Evolutionary conservation across 2,329 filamentous ascomycete genomes (phyloP), one percentile per base, ranked within the genome.

Genomic region (Phyllosticta citriasiana): DNA sequence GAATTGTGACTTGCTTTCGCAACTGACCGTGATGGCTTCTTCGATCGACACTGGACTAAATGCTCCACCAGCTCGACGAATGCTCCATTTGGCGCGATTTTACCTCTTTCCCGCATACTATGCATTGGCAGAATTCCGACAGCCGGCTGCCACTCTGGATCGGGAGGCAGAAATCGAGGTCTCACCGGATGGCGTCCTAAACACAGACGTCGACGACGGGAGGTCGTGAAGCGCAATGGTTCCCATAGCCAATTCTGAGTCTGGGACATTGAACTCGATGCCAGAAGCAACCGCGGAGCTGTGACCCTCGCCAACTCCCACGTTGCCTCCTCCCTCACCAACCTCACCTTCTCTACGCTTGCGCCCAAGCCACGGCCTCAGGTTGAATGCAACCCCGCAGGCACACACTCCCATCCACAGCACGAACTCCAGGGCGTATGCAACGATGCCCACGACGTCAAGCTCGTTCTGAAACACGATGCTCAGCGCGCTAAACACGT

Each of bases 401-500:
- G 81, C 80, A 70, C 88, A 85, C 2, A 88, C 79, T 0, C 86
- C 86, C 52, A 83, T 77, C 87, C 87, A 89, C 1, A 89, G 75
- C 0, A 79, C 74, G 57, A 89, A 76, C 70, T 89, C 86, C 0
- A 82, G 82, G 0, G 80, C 83, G 68, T 89, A 89, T 16, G 88
- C 87, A 1, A 85, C 78, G 63, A 89, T 78, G 0, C 86, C 87
- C 0, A 88, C 71, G 0, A 86, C 68, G 66, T 88, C 82, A 3
- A 86, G 67, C 19, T 74, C 73, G 0, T 78, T 76, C 68, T 87
- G 80, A 64, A 87, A 88, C 52, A 87, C 74, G 16, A 89, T 76
- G 0, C 86, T 87, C 2, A 86, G 69, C 0, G 89, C 73, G 0
- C 85, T 88, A 59, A 85, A 85, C 3, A 89, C 69, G 69, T 89